A percentile compares a stretch with the other conserved stretches of the same genome.
Evolutionary conservation across 2,329 filamentous ascomycete genomes (phyloP).

Genomic region (Xylaria sp.): DNA sequence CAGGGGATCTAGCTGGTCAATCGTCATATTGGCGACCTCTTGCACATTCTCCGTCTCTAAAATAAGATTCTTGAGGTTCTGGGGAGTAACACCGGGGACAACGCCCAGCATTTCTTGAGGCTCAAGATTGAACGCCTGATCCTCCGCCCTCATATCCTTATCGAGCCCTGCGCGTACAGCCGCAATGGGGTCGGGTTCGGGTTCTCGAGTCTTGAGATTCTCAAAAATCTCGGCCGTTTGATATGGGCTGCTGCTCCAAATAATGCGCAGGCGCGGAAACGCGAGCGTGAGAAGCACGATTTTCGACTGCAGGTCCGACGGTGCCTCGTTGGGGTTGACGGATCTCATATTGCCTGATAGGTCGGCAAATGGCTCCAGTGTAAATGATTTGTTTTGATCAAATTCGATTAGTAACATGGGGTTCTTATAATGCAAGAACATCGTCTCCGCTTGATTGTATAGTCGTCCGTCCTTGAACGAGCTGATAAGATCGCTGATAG

Average conservation of each 20-base stretch:
- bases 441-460: slow-evolving; percentile 91
- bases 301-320: slow-evolving; percentile 88
- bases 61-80: slow-evolving; percentile 79
- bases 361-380: slow-evolving; percentile 83
- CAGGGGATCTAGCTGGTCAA: slow-evolving; percentile 75
- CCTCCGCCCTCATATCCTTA: slow-evolving; percentile 68
- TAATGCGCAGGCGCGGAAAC: slow-evolving; percentile 88
- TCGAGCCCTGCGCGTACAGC: slow-evolving; percentile 87
- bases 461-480: slow-evolving; percentile 93
- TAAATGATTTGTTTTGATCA: slow-evolving; percentile 96
- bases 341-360: slow-evolving; percentile 70
- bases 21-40: slow-evolving; percentile 88
- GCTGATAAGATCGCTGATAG: slow-evolving; percentile 87
- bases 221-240: slow-evolving; percentile 98
- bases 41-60: slow-evolving; percentile 78
- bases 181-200: slow-evolving; percentile 88
- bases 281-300: slow-evolving; percentile 91
- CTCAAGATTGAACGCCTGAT: slow-evolving; percentile 81
- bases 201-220: slow-evolving; percentile 87
- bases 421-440: slow-evolving; percentile 91
- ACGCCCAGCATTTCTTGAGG: slow-evolving; percentile 90
- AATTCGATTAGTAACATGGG: slow-evolving; percentile 97
- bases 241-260: slow-evolving; percentile 93
- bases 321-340: slow-evolving; percentile 67
- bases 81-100: slow-evolving; percentile 85